Evolutionary conservation across 163 green algal genomes (phyloP).

Genomic region (Chlorella variabilis): DNA sequence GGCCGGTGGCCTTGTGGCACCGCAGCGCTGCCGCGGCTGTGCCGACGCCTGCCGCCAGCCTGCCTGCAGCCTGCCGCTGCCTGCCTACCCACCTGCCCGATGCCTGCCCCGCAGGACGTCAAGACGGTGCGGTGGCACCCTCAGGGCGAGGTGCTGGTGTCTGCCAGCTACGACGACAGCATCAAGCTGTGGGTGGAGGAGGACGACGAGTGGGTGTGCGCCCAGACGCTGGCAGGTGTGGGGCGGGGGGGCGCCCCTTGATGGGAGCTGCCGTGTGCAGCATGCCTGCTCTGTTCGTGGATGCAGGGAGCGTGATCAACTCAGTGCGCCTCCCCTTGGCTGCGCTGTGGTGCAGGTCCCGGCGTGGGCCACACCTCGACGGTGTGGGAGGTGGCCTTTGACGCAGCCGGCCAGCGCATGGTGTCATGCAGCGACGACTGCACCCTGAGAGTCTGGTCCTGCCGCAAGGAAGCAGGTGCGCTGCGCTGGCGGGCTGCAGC

Average conservation of each 20-base stretch:
- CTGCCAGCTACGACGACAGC: slow-evolving; percentile 90
- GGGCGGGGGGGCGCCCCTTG: neutral
- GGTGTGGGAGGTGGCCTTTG: slow-evolving; percentile 89
- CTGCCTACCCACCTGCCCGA: no score
- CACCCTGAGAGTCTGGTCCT: slow-evolving; percentile 74
- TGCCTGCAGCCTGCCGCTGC: neutral
- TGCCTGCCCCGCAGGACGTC: slow-evolving; percentile 86
- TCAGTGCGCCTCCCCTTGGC: neutral
- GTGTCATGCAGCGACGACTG: slow-evolving; percentile 79
- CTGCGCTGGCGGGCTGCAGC: no score
- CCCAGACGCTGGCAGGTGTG: slow-evolving; percentile 78
- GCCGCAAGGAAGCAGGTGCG: slow-evolving; percentile 32
- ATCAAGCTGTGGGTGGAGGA: slow-evolving; percentile 90
- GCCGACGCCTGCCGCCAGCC: no score
- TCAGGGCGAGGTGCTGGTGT: slow-evolving; percentile 85
- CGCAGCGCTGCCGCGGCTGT: no score
- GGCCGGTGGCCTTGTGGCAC: no score
- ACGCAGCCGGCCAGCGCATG: slow-evolving; percentile 63
- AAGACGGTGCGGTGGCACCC: slow-evolving; percentile 96
- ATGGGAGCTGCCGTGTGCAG: no score
- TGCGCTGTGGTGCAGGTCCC: slow-evolving; percentile 38
- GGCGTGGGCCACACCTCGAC: slow-evolving; percentile 82
- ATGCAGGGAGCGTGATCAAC: no score
- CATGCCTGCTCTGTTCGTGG: neutral
- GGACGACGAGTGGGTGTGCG: slow-evolving; percentile 86